These are phyloP conservation scores for Boeremia lycopersici DNA, from an alignment of 2,329 filamentous ascomycete species.

Conservation along the genomic window DNA sequence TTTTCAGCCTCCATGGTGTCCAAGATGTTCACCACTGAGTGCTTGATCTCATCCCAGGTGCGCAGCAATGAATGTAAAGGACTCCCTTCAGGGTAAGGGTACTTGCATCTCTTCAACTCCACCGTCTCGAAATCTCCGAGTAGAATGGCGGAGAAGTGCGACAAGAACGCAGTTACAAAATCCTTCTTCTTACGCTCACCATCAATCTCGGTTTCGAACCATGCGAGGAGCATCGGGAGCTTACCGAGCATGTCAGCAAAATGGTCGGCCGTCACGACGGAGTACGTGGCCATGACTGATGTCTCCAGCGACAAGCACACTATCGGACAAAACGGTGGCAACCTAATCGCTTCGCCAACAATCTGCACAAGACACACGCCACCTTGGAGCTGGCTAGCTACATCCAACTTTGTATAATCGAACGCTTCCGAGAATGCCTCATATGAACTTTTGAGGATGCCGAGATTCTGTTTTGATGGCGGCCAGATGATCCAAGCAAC, in stretches of 20 bases:
- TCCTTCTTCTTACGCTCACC: slow-evolving; percentile 12
- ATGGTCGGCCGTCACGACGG: slow-evolving; percentile 6
- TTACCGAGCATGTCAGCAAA: slow-evolving; percentile 17
- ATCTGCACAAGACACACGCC: slow-evolving; percentile 25
- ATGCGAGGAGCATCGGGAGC: slow-evolving; percentile 18
- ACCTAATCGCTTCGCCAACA: slow-evolving; percentile 18
- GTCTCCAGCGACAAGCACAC: slow-evolving; percentile 16
- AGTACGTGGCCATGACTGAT: slow-evolving; percentile 17
- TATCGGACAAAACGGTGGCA: slow-evolving; percentile 25
- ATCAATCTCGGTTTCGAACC: slow-evolving; percentile 23
- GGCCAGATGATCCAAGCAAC: slow-evolving; percentile 34
- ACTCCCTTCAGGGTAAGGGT: slow-evolving; percentile 2
- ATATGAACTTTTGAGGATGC: slow-evolving; percentile 17
- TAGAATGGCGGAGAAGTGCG: slow-evolving; percentile 14
- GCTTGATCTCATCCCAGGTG: slow-evolving; percentile 23
- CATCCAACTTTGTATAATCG: neutral
- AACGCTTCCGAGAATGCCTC: neutral
- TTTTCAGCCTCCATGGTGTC: slow-evolving; percentile 1
- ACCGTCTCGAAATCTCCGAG: slow-evolving; percentile 13
- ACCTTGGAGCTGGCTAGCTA: slow-evolving; percentile 15
- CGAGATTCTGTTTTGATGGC: slow-evolving; percentile 23
- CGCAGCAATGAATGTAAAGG: slow-evolving; percentile 11
- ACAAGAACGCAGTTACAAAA: slow-evolving; percentile 11
- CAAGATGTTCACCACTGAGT: slow-evolving; percentile 15
- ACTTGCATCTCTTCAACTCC: neutral